phyloP scores from a whole-genome alignment of 805 yeast species.

The Martiniozyma abietophila region DNA sequence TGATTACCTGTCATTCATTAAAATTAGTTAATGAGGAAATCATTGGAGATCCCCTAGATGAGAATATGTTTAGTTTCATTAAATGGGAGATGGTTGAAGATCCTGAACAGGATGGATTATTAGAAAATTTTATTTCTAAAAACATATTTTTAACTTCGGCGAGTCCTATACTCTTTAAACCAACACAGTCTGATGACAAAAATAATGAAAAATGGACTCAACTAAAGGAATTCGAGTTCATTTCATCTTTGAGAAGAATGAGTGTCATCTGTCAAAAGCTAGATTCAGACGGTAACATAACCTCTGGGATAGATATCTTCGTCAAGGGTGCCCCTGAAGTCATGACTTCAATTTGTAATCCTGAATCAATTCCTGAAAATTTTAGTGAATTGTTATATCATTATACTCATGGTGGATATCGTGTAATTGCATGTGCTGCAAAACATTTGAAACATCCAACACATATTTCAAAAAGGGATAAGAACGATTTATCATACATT shows the following conservation, averaged over 20 bases:
- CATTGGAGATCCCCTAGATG: constrained; percentile 90
- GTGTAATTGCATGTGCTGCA: constrained; percentile 89
- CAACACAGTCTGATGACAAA: constrained; percentile 2
- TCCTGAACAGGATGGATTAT: constrained; percentile 28
- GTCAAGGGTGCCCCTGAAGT: constrained; percentile 98
- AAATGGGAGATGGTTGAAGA: constrained; percentile 71
- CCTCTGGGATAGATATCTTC: constrained; percentile 42
- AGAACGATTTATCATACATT: constrained; percentile 43
- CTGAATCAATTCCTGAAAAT: constrained; percentile 62
- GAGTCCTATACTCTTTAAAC: constrained; percentile 40
- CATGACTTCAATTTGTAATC: constrained; percentile 66
- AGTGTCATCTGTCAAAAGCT: constrained; percentile 49
- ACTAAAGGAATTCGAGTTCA: constrained; percentile 63
- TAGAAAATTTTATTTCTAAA: constrained; percentile 16
- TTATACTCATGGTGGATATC: constrained; percentile 88
- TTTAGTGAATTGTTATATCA: constrained; percentile 66
- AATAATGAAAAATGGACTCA: constrained; percentile 26
- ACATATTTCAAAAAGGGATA: constrained; percentile 15
- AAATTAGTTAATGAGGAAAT: constrained; percentile 68
- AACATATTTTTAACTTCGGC: constrained; percentile 30
- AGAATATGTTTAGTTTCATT: constrained; percentile 88
- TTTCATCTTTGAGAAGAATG: constrained; percentile 82
- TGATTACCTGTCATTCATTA: constrained; percentile 84
- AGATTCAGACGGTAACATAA: constrained; percentile 20
- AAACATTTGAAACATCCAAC: constrained; percentile 31